phyloP scores from a whole-genome alignment of 2,329 filamentous ascomycete species.

The Fusarium coicis region DNA sequence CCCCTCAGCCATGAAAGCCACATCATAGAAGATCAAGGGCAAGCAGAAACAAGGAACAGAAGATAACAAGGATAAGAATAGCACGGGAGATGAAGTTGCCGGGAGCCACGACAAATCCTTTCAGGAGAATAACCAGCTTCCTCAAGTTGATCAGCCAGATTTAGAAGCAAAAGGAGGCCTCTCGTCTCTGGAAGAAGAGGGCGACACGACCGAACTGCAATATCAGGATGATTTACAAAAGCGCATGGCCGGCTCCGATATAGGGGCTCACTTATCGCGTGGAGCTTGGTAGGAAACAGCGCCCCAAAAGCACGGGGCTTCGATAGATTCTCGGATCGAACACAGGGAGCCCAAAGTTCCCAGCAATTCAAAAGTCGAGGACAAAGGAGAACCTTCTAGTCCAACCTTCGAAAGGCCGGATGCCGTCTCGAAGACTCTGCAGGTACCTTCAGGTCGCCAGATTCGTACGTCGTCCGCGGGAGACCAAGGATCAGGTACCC shows the following conservation, averaged over 20 bases:
- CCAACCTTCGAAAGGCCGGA: not conserved
- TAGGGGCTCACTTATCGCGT: not conserved
- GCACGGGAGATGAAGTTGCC: not conserved
- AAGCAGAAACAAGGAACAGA: not conserved
- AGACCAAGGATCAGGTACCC: not conserved
- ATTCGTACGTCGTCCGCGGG: not conserved
- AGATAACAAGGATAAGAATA: not conserved
- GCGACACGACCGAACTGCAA: not conserved
- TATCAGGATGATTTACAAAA: not conserved
- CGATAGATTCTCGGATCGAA: not conserved
- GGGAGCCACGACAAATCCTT: not conserved
- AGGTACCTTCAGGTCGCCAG: not conserved
- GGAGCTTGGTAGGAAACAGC: not conserved
- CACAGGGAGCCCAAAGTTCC: not conserved
- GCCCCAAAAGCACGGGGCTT: not conserved
- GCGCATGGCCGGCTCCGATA: not conserved
- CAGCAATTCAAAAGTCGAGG: not conserved
- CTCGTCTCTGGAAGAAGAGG: not conserved
- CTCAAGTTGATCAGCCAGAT: not conserved
- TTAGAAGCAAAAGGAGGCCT: not conserved
- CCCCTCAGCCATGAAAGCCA: conserved; percentile 38
- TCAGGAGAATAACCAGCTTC: not conserved
- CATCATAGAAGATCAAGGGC: conserved; percentile 48
- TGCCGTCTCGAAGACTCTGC: not conserved
- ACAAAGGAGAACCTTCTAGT: not conserved